Conservation (phyloP, 2,329 filamentous ascomycete species). For the Phyllosticta citrichinensis region DNA sequence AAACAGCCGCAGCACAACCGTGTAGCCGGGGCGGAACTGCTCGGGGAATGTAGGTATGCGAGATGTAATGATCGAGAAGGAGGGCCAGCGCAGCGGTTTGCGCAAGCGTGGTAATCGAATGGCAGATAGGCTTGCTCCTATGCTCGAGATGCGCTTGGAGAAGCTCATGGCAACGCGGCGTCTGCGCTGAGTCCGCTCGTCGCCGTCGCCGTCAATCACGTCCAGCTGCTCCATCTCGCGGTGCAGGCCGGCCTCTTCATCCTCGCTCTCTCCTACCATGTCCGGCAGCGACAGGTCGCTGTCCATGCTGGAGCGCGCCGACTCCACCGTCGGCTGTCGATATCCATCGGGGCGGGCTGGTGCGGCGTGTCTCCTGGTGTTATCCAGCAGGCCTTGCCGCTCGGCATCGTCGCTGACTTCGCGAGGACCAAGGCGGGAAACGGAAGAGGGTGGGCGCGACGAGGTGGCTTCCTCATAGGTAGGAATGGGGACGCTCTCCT, state of each 20-base stretch:
- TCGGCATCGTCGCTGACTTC: slow-evolving; percentile 63
- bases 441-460: slow-evolving; percentile 42
- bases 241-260: slow-evolving; percentile 50
- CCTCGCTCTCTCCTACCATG: slow-evolving; percentile 38
- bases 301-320: slow-evolving; percentile 55
- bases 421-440: slow-evolving; percentile 39
- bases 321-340: slow-evolving; percentile 72
- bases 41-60: slow-evolving; percentile 36
- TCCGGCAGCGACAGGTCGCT: slow-evolving; percentile 42
- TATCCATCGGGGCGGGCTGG: slow-evolving; percentile 28
- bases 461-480: slow-evolving; percentile 73
- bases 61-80: slow-evolving; percentile 15
- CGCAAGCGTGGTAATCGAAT: slow-evolving; percentile 36
- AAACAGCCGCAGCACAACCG: slow-evolving; percentile 63
- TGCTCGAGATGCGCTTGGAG: slow-evolving; percentile 46
- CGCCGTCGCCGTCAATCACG: slow-evolving; percentile 26
- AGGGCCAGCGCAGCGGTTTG: slow-evolving; percentile 18
- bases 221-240: slow-evolving; percentile 71
- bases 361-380: slow-evolving; percentile 11
- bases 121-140: slow-evolving; percentile 48
- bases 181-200: slow-evolving; percentile 17
- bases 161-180: slow-evolving; percentile 34
- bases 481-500: slow-evolving; percentile 60
- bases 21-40: slow-evolving; percentile 43
- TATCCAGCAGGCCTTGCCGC: slow-evolving; percentile 61